Base-by-base conservation (phyloP, 805 yeast species). In the Metschnikowia gruessii region DNA sequence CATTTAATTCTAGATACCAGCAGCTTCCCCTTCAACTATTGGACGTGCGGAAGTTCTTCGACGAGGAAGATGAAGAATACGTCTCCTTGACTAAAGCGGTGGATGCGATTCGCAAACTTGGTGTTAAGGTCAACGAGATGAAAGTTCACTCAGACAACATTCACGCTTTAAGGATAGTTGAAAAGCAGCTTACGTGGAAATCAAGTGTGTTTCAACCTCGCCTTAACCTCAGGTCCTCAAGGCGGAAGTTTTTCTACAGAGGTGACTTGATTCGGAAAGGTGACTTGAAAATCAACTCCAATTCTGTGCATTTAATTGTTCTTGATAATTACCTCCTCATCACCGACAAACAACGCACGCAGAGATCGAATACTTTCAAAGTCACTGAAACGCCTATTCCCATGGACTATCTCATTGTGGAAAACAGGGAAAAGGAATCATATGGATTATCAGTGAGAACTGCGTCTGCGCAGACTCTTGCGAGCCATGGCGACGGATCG, bases 281-380 rank as follows among this genome's bases (percentile, higher is more conserved):
- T 12, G 94, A 85, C 40, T 67, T 81, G 56, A 79, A 82, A 69
- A 68, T 82, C 26, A 83, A 82, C 33, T 73, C 85, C 33, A 66
- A 70, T 7, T 68, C 75, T 0, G 66, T 65, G 39, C 75, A 79
- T 52, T 56, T 85, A 19, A 78, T 87, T 16, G 64, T 88, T 24
- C 64, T 88, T 43, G 95, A 88, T 59, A 86, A 88, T 57, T 86
- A 74, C 55, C 64, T 88, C 37, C 58, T 88, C 28, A 75, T 88
- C 1, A 82, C 87, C 1, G 83, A 87, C 34, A 73, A 72, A 39
- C 62, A 76, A 2, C 69, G 70, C 8, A 76, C 74, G 37, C 76
- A 69, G 8, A 50, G 61, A 10, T 55, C 54, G 60, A 43, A 49
- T 38, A 73, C 51, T 12, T 68, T 60, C 46, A 57, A 72, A 52